A percentile compares a stretch with the other conserved stretches of the same genome.
Conservation (phyloP, 2,329 filamentous ascomycete genomes). For the Hymenoscyphus repandus region DNA sequence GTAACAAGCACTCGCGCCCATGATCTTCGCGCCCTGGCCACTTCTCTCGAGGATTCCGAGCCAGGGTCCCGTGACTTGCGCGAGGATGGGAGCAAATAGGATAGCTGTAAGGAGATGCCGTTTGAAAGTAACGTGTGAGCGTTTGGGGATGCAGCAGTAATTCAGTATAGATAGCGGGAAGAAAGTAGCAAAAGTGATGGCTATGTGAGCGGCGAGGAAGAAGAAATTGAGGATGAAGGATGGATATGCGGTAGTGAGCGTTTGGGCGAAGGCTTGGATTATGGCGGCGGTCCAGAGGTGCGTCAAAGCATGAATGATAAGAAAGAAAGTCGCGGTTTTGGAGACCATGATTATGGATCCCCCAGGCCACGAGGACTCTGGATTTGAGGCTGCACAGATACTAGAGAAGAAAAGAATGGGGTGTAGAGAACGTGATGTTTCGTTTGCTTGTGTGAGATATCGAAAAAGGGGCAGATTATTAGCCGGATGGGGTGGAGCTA, state of each 20-base stretch:
- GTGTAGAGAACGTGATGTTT: not conserved
- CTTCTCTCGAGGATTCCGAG: not conserved
- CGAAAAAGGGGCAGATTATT: not conserved
- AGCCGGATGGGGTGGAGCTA: not conserved
- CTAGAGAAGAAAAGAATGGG: not conserved
- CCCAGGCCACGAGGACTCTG: no score
- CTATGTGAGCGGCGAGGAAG: not conserved
- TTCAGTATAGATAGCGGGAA: not conserved
- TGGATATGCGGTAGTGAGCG: not conserved
- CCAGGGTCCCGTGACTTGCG: not conserved
- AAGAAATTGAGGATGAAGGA: not conserved
- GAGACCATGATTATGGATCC: not conserved
- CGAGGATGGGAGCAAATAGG: not conserved
- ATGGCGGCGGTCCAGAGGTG: not conserved
- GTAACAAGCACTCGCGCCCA: not conserved
- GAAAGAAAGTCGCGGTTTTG: slow-evolving; percentile 8
- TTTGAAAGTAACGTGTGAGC: not conserved
- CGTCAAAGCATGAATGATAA: not conserved
- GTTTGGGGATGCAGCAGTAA: not conserved
- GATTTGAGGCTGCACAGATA: no score
- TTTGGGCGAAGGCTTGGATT: not conserved
- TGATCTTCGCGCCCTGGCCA: not conserved
- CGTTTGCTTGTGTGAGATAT: not conserved
- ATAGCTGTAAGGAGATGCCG: slow-evolving; percentile 1
- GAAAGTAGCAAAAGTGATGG: not conserved